Percentiles rank a stretch among this genome's conserved stretches.
phyloP scores from a whole-genome alignment of 768 basidiomycete genomes.

The Russula griseocarnosa region DNA sequence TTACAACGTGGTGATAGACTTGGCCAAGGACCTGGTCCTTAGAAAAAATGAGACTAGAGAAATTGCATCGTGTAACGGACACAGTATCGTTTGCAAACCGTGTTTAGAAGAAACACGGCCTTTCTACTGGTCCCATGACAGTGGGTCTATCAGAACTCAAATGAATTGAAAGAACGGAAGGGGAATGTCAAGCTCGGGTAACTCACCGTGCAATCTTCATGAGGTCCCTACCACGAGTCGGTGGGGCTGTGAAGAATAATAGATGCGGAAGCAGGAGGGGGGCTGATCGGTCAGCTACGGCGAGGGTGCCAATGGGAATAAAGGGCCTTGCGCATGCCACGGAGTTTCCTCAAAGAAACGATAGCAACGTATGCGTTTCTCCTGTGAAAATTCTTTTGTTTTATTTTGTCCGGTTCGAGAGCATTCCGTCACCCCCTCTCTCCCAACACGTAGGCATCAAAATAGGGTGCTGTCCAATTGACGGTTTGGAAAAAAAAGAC shows the following conservation, averaged over 20 bases:
- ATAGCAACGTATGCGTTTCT: neutral
- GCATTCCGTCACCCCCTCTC: neutral
- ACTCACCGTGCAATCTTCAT: neutral
- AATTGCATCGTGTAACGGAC: neutral
- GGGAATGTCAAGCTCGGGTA: neutral
- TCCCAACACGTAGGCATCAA: neutral
- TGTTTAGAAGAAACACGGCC: neutral
- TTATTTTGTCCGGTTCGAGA: neutral
- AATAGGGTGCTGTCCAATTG: neutral
- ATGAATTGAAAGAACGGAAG: neutral
- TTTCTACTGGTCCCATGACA: neutral
- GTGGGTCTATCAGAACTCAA: neutral
- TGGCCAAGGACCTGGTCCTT: neutral
- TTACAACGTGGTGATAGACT: neutral
- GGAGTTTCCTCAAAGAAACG: slow-evolving; percentile 1
- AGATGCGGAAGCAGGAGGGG: neutral
- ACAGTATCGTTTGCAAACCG: neutral
- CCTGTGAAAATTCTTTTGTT: neutral
- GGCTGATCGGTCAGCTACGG: slow-evolving; percentile 17
- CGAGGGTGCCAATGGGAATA: slow-evolving; percentile 2
- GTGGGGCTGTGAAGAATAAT: neutral
- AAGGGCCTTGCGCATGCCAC: neutral
- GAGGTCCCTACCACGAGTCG: neutral
- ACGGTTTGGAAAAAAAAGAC: neutral
- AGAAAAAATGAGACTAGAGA: neutral